phyloP scores from a whole-genome alignment of 1,284 basidiomycete genomes.

The Rhodotorula sp. region DNA sequence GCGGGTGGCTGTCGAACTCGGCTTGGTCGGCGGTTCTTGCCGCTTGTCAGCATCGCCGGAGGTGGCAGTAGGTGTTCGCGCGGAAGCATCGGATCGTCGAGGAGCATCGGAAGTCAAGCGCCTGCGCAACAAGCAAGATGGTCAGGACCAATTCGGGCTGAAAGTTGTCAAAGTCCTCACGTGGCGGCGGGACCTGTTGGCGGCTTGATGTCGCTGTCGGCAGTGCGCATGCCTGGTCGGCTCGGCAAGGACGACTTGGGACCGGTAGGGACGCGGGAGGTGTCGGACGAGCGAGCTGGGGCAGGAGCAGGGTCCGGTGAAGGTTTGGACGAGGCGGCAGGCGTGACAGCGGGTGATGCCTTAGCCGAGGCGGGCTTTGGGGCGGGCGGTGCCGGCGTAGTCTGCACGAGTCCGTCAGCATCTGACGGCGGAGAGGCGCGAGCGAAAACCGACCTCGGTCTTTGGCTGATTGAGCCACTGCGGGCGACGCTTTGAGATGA shows the following conservation, averaged over 20 bases:
- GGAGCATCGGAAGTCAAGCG: background rate
- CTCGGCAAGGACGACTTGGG: background rate
- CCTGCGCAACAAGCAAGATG: background rate
- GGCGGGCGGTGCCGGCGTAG: background rate
- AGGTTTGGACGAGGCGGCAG: background rate
- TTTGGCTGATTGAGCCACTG: constrained; percentile 33
- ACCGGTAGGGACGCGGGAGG: constrained; percentile 9
- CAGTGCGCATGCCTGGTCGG: background rate
- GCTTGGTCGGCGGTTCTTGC: background rate
- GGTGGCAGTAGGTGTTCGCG: too few relatives aligned
- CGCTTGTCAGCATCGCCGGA: too few relatives aligned
- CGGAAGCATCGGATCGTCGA: too few relatives aligned
- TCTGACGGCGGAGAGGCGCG: background rate
- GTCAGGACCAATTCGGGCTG: background rate
- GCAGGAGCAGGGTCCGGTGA: background rate
- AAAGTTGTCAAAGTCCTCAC: background rate
- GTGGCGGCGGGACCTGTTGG: background rate
- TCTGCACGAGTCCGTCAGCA: too few relatives aligned
- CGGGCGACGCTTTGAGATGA: constrained; percentile 38
- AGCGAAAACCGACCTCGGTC: background rate
- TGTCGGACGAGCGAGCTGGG: background rate
- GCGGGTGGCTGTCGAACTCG: background rate
- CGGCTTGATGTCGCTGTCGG: constrained; percentile 2
- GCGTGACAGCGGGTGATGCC: background rate
- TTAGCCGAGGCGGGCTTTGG: too few relatives aligned